phyloP scores from a whole-genome alignment of 2,329 filamentous ascomycete genomes.

The Pezicula rhizophila region DNA sequence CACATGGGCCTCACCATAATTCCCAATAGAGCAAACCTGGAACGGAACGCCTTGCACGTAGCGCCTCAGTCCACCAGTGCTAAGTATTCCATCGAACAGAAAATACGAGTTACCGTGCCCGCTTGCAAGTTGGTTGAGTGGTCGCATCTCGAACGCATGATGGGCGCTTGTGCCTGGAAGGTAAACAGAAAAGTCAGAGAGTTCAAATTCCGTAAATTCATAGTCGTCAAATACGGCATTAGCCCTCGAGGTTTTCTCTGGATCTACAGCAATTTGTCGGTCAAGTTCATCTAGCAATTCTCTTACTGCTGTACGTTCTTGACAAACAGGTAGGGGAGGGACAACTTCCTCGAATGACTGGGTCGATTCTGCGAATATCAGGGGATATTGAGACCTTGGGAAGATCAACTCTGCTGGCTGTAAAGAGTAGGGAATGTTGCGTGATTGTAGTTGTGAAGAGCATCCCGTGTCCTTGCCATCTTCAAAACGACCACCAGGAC shows the following conservation, averaged over 20 bases:
- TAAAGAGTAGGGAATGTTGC: neutral
- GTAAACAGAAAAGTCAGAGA: conserved; percentile 56
- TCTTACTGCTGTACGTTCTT: conserved; percentile 10
- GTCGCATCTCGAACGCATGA: conserved; percentile 44
- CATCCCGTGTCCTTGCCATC: no score
- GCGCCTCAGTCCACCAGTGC: conserved; percentile 29
- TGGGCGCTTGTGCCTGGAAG: conserved; percentile 20
- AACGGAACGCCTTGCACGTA: conserved; percentile 56
- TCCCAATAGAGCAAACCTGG: conserved; percentile 54
- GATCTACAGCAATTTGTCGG: neutral
- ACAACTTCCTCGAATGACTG: neutral
- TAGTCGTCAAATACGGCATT: no score
- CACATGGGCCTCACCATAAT: conserved; percentile 48
- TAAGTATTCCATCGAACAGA: conserved; percentile 57
- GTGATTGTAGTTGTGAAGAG: no score
- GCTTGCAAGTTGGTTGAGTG: conserved; percentile 46
- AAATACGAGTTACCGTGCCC: conserved; percentile 32
- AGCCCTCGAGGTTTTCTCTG: neutral
- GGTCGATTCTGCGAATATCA: neutral
- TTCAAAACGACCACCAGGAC: no score
- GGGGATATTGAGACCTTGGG: neutral
- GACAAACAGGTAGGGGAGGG: conserved; percentile 8
- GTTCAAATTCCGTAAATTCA: conserved; percentile 37
- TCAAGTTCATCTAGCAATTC: conserved; percentile 7
- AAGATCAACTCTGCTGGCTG: neutral